Evolutionary conservation across 352 stramenopile species (phyloP), one percentile per base, ranked within the genome.

Genomic region (Halophytophthora polymorphica): DNA sequence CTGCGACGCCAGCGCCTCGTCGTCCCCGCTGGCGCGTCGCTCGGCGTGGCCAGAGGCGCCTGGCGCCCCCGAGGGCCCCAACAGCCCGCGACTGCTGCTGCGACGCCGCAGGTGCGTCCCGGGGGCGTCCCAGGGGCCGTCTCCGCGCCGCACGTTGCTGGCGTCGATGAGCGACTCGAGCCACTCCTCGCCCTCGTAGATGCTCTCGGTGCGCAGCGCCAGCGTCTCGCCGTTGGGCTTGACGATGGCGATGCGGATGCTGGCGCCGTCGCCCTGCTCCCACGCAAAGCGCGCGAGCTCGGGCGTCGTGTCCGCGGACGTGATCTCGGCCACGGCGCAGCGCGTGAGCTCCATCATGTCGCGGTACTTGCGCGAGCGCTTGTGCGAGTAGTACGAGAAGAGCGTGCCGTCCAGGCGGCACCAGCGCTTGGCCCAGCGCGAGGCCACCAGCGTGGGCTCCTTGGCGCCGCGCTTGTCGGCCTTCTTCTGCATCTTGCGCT

Each of bases 331-430:
- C 14, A 93, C 68, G 14, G 76, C 69, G 22, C 82, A 93, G n/a
- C 71, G 62, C 0, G 73, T 86, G 11, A 93, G 62, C 49, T 90
- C 79, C 52, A 93, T 70, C 47, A 88, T 71, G 25, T 90, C 78
- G 4, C 79, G 77, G 23, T 85, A 73, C 38, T 84, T 83, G 25
- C 77, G 73, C 37, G 76, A 88, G 1, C 75, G 64, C 65, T 93
- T 93, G 79, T 89, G 73, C 11, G 77, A 90, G 46, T 84, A 90
- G 37, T 90, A 88, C 15, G 79, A 89, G 37, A 93, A 89, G 14
- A 77, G 67, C 6, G 77, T 78, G 21, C 82, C 82, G 39, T 93
- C 82, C 10, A 93, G 63, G 2, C 82, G 79, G 50, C 82, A 93
- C 82, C 82, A 93, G 21, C 82, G 82, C 58, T 88, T 88, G n/a